Evolutionary conservation across 2,329 filamentous ascomycete species (phyloP).

Genomic region (Sporothrix luriei): DNA sequence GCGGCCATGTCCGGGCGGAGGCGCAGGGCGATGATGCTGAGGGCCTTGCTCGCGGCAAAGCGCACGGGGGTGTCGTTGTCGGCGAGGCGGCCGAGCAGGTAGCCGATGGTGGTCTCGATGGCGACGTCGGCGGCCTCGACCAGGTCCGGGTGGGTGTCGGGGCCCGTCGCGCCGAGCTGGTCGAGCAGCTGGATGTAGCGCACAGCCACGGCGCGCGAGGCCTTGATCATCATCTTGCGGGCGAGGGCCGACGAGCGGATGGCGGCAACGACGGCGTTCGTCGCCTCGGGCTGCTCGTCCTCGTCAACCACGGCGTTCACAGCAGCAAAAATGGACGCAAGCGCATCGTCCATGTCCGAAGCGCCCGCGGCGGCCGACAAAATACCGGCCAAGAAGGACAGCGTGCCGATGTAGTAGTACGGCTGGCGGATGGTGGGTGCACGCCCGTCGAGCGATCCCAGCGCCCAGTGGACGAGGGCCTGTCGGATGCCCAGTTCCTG

Average conservation of each 20-base stretch:
- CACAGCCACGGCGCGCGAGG: constrained; percentile 72
- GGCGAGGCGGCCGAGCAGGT: constrained; percentile 73
- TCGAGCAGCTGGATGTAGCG: constrained; percentile 58
- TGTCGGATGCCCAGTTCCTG: constrained; percentile 71
- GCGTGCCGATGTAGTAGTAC: constrained; percentile 75
- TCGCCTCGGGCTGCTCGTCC: constrained; percentile 34
- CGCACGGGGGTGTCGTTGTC: constrained; percentile 92
- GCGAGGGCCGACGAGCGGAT: constrained; percentile 75
- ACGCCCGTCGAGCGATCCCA: constrained; percentile 56
- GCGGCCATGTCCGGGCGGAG: constrained; percentile 77
- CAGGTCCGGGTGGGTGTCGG: constrained; percentile 47
- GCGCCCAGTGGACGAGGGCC: constrained; percentile 69
- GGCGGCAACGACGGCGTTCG: constrained; percentile 49
- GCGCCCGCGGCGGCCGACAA: constrained; percentile 70
- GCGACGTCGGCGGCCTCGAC: constrained; percentile 61
- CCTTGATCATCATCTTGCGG: constrained; percentile 81
- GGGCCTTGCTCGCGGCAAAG: constrained; percentile 86
- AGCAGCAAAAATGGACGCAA: constrained; percentile 66
- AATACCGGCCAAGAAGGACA: constrained; percentile 78
- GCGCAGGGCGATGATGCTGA: constrained; percentile 82
- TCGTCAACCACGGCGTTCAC: constrained; percentile 62
- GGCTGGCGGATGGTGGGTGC: constrained; percentile 49
- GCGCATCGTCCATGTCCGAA: constrained; percentile 69
- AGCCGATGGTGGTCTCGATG: constrained; percentile 82
- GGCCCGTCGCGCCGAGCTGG: constrained; percentile 45